Evolutionary conservation across 345 rosid genomes (phyloP), one percentile per base, ranked within the genome.

Genomic region (Citrus sp.): DNA sequence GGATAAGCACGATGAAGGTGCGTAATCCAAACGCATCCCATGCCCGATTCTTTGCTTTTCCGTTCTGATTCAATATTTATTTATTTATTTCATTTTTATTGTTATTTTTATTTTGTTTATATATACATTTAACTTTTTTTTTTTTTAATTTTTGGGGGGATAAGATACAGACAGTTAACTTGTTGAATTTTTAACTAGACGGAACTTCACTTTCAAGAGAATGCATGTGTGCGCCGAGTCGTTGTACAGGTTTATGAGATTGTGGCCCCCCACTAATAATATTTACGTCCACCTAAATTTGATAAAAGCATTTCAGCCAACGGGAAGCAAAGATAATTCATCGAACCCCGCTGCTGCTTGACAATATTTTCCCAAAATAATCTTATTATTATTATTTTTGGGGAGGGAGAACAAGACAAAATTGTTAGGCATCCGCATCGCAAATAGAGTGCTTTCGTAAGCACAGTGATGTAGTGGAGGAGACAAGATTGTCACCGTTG

Each of bases 1-100:
- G 78, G 70, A 63, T 62, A 60, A 37, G n/a, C 35, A 35, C 4
- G 13, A 4, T 1, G 0, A 21, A 14, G 70, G 70, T 24, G 71
- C 78, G 70, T 75, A 32, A 46, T 32, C 65, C 37, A 10, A 2
- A 75, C 78, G 78, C 78, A 21, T 28, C 8, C 40, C 19, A 7
- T 62, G 28, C 59, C 28, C 70, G 70, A 75, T 63, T 46, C 56
- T 40, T 14, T 72, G 18, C 24, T 14, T 24, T 37, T 6, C 63
- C 21, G 38, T 25, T 38, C 32, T 27, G 2, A 16, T 8, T n/a
- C 59, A 19, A 3, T 34, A 5, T 34, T 34, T 34, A 34, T 60
- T 13, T 14, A 13, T 37, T 56, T 18, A 42, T 12, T 56, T 34
- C 2, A 4, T n/a, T 73, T 37, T 27, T 18, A 4, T 73, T 24